Base-by-base conservation (phyloP, 78 protist genomes). In the Guillardia theta region DNA sequence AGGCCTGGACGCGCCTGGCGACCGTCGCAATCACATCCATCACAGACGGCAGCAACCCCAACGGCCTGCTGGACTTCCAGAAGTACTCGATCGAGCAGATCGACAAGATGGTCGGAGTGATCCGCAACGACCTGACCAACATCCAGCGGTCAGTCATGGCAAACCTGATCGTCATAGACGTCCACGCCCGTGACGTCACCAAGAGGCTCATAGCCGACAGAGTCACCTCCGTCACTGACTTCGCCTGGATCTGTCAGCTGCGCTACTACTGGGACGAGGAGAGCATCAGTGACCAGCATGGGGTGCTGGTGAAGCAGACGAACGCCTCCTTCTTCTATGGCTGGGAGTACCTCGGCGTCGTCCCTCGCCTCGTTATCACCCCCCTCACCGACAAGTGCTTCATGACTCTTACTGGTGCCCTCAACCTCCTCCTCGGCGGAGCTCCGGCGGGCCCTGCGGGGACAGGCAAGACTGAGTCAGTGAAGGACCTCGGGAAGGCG, bases 391-490 rank as follows among this genome's bases (percentile, higher is more conserved):
- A 98, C 88, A 95, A 98, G 21, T 97, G 97, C 77, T 97, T 96
- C 97, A 95, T 98, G 95, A 98, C 99, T 9, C 96, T 98, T 78
- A 97, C 97, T 10, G 96, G 95, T 22, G 98, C 98, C 36, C 44
- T 98, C 83, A 94, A 95, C 3, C 70, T 97, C n/a, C 50, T 70
- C 3, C 77, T 93, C 0, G 99, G 99, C 4, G 98, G 98, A 36
- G 0, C 80, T 3, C 98, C 98, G 10, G 97, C 94, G 47, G 98
- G 98, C 9, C 98, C 98, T 0, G 98, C 98, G 12, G 98, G 98
- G 5, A 96, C 98, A 3, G 97, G 97, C 6, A 96, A 96, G 94
- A 97, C 98, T 0, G 98, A 97, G 94, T 97, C 97, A 2, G 97
- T 96, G 43, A 98, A 98, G 94, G 97, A 97, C n/a, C 95, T 98